Evolutionary conservation across 495 filamentous ascomycete genomes (phyloP).

Genomic region (Daldinia caldariorum): DNA sequence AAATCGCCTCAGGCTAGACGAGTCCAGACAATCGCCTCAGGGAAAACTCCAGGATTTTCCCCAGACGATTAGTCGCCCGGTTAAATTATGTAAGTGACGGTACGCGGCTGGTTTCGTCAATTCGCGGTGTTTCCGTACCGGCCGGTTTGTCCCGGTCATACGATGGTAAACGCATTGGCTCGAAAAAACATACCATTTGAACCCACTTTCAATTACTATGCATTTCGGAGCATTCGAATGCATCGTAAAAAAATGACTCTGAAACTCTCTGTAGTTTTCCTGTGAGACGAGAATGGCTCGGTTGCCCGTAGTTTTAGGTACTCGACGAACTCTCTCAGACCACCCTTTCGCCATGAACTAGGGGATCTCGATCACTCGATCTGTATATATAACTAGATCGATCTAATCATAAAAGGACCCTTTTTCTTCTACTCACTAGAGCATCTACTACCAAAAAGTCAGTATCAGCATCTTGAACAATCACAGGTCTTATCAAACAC

Average conservation of each 20-base stretch:
- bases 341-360: slow-evolving; percentile 21
- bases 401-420: slow-evolving; percentile 16
- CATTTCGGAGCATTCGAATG: slow-evolving; percentile 22
- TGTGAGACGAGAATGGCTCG: slow-evolving; percentile 43
- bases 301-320: slow-evolving; percentile 31
- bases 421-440: slow-evolving; percentile 18
- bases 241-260: slow-evolving; percentile 28
- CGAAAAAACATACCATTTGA: slow-evolving; percentile 33
- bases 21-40: slow-evolving; percentile 3
- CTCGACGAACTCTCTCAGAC: slow-evolving; percentile 25
- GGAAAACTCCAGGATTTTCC: neutral
- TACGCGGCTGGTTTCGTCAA: neutral
- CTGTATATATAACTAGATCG: slow-evolving; percentile 39
- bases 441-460: slow-evolving; percentile 21
- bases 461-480: slow-evolving; percentile 4
- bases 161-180: slow-evolving; percentile 25
- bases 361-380: slow-evolving; percentile 15
- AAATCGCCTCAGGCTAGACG: neutral
- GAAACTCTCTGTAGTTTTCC: slow-evolving; percentile 28
- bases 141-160: slow-evolving; percentile 39
- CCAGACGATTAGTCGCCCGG: slow-evolving; percentile 3
- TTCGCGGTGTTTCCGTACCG: neutral
- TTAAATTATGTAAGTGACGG: slow-evolving; percentile 2
- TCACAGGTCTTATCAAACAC: neutral
- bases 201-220: slow-evolving; percentile 27